Conservation (phyloP, 306 rosid genomes). For the Dalbergia oliveri region DNA sequence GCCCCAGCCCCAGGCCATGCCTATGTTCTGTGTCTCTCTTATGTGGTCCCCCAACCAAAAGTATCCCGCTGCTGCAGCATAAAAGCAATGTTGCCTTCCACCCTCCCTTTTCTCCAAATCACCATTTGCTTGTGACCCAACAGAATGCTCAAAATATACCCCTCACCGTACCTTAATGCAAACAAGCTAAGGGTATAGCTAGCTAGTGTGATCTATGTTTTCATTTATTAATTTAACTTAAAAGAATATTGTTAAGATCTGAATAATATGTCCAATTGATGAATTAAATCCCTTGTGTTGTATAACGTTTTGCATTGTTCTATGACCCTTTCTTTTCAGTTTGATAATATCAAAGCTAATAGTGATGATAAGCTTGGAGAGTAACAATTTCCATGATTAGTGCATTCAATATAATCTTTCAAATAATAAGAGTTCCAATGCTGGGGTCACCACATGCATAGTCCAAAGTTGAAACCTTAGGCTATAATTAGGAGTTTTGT, state of each 20-base stretch:
- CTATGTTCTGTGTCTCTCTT: background rate
- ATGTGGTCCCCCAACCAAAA: constrained; percentile 46
- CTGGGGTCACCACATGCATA: constrained; percentile 6
- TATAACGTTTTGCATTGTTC: background rate
- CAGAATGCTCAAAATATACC: background rate
- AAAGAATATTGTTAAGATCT: background rate
- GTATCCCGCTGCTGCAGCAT: constrained; percentile 2
- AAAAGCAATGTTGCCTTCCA: constrained; percentile 41
- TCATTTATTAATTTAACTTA: background rate
- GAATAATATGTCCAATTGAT: background rate
- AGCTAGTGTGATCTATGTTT: background rate
- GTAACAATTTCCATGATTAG: background rate
- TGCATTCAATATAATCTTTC: too few species aligned
- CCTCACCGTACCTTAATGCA: background rate
- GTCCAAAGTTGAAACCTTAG: constrained; percentile 12
- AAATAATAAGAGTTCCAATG: background rate
- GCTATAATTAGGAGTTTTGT: too few species aligned
- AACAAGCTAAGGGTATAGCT: too few species aligned
- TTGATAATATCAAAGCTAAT: background rate
- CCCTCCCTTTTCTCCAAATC: constrained; percentile 28
- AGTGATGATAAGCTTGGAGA: background rate
- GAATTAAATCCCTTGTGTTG: background rate
- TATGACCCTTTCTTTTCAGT: background rate
- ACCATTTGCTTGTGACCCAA: constrained; percentile 45
- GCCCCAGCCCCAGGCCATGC: constrained; percentile 12